Evolutionary conservation across 208 protist species (phyloP).

Genomic region (Wallacemonas rigidus): DNA sequence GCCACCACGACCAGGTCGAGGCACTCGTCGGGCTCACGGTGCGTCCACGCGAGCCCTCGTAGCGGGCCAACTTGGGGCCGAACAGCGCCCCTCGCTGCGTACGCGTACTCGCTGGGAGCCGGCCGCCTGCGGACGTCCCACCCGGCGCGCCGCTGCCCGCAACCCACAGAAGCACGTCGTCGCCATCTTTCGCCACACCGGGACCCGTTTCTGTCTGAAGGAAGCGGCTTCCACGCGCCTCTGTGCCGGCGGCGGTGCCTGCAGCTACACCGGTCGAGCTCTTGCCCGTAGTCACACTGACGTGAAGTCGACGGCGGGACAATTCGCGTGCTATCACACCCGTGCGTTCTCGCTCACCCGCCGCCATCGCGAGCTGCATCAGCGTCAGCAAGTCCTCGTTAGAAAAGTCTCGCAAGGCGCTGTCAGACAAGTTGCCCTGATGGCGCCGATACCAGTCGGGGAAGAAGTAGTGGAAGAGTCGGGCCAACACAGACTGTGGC

Average conservation of each 20-base stretch:
- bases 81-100: too few species aligned
- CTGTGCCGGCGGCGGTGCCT: background rate
- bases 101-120: too few species aligned
- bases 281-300: slow-evolving; percentile 7
- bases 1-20: too few species aligned
- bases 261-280: slow-evolving; percentile 8
- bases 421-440: slow-evolving; percentile 25
- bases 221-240: background rate
- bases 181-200: background rate
- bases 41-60: too few species aligned
- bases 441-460: slow-evolving; percentile 37
- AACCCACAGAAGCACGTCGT: background rate
- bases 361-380: slow-evolving; percentile 75
- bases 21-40: too few species aligned
- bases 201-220: background rate
- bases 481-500: slow-evolving; percentile 18
- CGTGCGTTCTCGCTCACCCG: slow-evolving; percentile 59
- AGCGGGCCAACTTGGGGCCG: too few species aligned
- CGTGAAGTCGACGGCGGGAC: slow-evolving; percentile 39
- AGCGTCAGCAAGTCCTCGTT: slow-evolving; percentile 62
- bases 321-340: slow-evolving; percentile 70
- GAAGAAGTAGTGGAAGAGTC: slow-evolving; percentile 36
- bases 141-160: background rate
- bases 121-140: background rate
- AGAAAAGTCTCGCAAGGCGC: slow-evolving; percentile 27